Evolutionary conservation across 1,139 yeast genomes (phyloP), one percentile per base, ranked within the genome.

Genomic region (Suhomyces bribrorum): DNA sequence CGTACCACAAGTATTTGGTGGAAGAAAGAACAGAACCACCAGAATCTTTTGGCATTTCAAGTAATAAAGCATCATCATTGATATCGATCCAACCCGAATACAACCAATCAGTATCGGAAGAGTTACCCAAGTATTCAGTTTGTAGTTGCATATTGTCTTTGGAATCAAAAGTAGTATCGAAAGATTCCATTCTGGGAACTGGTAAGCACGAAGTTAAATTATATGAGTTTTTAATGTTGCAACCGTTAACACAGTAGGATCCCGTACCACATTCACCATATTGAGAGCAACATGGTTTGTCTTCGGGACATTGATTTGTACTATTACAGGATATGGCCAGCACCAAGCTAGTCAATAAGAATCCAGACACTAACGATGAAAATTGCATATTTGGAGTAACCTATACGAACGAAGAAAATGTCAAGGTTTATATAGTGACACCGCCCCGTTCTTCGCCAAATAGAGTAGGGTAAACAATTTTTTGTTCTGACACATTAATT

Each of bases 221-320:
- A 61, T 59, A 83, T 0, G 94, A 85, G 54, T 56, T 75, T 50
- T 80, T 66, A 29, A 86, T 79, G 59, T 86, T 87, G 63, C 95
- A 86, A n/a, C 95, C 92, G 32, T 88, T 90, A 32, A 87, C 69
- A 68, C 96, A 88, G 59, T 75, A 71, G 3, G 82, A 69, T 1
- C 96, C 96, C 12, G 83, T 73, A 37, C 96, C 96, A 71, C 96
- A 88, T 13, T 66, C 70, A 26, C 95, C 95, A 52, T 79, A 85
- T 49, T 82, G 87, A 14, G 89, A 81, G 59, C 96, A 88, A 57
- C 96, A 88, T 32, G 96, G 96, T 38, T 62, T 52, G 29, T 71
- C 74, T 48, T 78, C 75, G 0, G 96, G 96, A 64, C 96, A 88
- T 11, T 63, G 56, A 13, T 51, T 46, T 11, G 73, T 62, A 7